Conservation (phyloP, 352 stramenopile species). For the Pythium myriotylum region DNA sequence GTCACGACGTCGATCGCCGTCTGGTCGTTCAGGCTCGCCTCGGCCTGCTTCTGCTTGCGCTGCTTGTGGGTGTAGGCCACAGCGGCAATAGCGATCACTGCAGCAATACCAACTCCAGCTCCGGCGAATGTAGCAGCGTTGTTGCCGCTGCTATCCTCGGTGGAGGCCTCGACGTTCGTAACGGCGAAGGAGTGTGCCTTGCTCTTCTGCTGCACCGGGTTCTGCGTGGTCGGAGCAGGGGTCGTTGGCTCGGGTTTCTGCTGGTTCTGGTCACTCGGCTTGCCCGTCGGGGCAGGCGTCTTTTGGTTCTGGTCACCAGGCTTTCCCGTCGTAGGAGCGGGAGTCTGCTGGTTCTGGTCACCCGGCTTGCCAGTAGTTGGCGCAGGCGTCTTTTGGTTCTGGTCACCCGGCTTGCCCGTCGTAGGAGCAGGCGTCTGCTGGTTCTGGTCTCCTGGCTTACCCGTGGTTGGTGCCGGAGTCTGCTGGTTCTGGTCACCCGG, state of each 20-base stretch:
- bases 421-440: too few relatives aligned
- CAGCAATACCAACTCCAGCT: neutral
- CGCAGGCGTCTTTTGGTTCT: neutral
- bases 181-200: neutral
- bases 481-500: too few relatives aligned
- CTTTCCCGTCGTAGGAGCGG: too few relatives aligned
- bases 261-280: too few relatives aligned
- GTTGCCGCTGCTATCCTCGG: neutral
- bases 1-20: neutral
- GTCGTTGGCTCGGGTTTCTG: too few relatives aligned
- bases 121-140: neutral
- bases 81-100: neutral
- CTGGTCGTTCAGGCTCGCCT: neutral
- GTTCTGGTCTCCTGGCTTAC: too few relatives aligned
- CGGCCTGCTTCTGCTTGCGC: conserved; percentile 1
- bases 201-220: neutral
- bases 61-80: conserved; percentile 4
- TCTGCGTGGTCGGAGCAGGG: neutral
- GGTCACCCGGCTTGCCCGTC: neutral
- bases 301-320: neutral
- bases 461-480: too few relatives aligned
- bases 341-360: neutral
- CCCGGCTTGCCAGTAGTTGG: neutral
- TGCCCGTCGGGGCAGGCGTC: too few relatives aligned
- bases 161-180: neutral